Evolutionary conservation across 2,329 filamentous ascomycete genomes (phyloP).

Genomic region (Phaeosphaeriaceae sp.): DNA sequence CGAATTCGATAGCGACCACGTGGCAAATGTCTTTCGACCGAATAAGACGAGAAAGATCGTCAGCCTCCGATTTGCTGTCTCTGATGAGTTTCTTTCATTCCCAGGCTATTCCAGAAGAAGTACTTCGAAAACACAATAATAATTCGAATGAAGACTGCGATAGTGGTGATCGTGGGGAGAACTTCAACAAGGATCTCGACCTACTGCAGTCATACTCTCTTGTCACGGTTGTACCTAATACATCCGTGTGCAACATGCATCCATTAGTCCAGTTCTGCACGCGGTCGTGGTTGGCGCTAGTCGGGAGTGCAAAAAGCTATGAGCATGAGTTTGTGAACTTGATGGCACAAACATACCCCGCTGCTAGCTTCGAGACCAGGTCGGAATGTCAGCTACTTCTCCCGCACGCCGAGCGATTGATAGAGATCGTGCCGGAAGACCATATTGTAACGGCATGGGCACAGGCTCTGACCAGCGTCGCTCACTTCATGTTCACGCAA

Average conservation of each 20-base stretch:
- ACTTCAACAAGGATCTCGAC: conserved; percentile 22
- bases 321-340: conserved; percentile 12
- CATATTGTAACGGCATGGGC: conserved; percentile 14
- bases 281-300: conserved; percentile 18
- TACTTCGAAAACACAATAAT: conserved; percentile 16
- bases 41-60: conserved; percentile 37
- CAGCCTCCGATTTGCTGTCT: conserved; percentile 54
- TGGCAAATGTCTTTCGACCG: conserved; percentile 45
- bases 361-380: conserved; percentile 16
- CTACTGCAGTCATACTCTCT: conserved; percentile 23
- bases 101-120: conserved; percentile 49
- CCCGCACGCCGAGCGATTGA: conserved; percentile 18
- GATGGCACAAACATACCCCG: conserved; percentile 19
- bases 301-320: conserved; percentile 12
- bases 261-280: conserved; percentile 24
- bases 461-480: conserved; percentile 13
- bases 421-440: conserved; percentile 8
- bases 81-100: conserved; percentile 58
- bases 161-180: not conserved
- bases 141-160: not conserved
- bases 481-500: too few species aligned
- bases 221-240: conserved; percentile 1
- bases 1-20: conserved; percentile 47
- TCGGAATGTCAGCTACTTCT: conserved; percentile 18
- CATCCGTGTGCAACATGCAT: conserved; percentile 16